Conservation (phyloP, 768 basidiomycete genomes). For the Tylopilus subfusipes region DNA sequence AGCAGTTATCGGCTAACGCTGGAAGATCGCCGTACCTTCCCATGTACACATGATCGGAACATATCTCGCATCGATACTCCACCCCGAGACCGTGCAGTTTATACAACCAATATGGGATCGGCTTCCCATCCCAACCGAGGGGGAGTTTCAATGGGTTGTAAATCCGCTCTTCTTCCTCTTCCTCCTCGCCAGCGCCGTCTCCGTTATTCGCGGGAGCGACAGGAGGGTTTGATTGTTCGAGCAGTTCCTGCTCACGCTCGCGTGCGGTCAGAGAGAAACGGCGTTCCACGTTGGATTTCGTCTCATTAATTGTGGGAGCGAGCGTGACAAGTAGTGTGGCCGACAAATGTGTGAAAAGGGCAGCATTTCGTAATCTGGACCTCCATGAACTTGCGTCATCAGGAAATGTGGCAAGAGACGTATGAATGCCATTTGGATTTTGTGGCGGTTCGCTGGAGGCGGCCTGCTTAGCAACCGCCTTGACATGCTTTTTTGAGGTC, state of each 20-base stretch:
- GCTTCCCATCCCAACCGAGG: conserved; percentile 97
- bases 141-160: conserved; percentile 98
- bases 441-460: conserved; percentile 33
- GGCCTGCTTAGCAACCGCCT: conserved; percentile 77
- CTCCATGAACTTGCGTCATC: conserved; percentile 31
- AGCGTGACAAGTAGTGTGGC: conserved; percentile 66
- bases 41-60: conserved; percentile 96
- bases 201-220: conserved; percentile 43
- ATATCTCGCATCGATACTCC: conserved; percentile 96
- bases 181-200: conserved; percentile 63
- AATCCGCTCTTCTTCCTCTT: conserved; percentile 93
- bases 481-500: conserved; percentile 93
- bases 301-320: conserved; percentile 70
- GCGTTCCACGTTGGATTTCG: conserved; percentile 94
- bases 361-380: conserved; percentile 59
- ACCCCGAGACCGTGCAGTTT: conserved; percentile 98
- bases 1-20: conserved; percentile 6
- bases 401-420: conserved; percentile 31
- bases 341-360: conserved; percentile 67
- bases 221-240: conserved; percentile 62
- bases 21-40: conserved; percentile 57
- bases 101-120: conserved; percentile 98
- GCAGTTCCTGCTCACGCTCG: conserved; percentile 90
- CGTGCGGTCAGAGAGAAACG: conserved; percentile 95
- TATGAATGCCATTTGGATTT: conserved; percentile 32